phyloP scores from a whole-genome alignment of 2,329 filamentous ascomycete species.

The Colletotrichum gloeosporioides region DNA sequence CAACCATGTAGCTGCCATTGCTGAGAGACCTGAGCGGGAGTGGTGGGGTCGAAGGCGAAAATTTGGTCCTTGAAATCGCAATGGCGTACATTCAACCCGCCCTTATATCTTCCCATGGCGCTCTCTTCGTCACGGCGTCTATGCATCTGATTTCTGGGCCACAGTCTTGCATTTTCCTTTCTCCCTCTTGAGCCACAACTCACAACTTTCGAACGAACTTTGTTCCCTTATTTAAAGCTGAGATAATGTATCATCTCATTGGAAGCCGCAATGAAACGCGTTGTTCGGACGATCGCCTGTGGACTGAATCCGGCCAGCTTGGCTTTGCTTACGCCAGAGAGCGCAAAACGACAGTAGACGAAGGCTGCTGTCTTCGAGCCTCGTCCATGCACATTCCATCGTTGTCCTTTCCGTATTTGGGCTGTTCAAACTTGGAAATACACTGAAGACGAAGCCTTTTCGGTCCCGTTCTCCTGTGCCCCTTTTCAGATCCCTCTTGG shows the following conservation, averaged over 20 bases:
- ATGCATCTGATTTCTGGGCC: too few relatives aligned
- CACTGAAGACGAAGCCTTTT: background rate
- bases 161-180: background rate
- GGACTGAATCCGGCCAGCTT: background rate
- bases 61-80: background rate
- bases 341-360: too few relatives aligned
- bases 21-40: too few relatives aligned
- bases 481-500: background rate
- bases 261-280: background rate
- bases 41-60: too few relatives aligned
- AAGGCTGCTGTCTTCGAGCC: background rate
- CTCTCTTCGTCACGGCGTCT: too few relatives aligned
- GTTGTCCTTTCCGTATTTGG: background rate
- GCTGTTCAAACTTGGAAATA: background rate
- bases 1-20: background rate
- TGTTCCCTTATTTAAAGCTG: too few relatives aligned
- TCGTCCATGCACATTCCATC: background rate
- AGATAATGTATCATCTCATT: background rate
- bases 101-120: background rate
- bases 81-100: background rate
- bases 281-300: too few relatives aligned
- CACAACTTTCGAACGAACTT: too few relatives aligned
- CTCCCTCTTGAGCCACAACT: accelerated
- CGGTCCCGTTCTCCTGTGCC: background rate
- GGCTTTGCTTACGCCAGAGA: too few relatives aligned